Evolutionary conservation across 495 filamentous ascomycete genomes (phyloP), one percentile per base, ranked within the genome.

Genomic region (Trypethelium eluteriae): DNA sequence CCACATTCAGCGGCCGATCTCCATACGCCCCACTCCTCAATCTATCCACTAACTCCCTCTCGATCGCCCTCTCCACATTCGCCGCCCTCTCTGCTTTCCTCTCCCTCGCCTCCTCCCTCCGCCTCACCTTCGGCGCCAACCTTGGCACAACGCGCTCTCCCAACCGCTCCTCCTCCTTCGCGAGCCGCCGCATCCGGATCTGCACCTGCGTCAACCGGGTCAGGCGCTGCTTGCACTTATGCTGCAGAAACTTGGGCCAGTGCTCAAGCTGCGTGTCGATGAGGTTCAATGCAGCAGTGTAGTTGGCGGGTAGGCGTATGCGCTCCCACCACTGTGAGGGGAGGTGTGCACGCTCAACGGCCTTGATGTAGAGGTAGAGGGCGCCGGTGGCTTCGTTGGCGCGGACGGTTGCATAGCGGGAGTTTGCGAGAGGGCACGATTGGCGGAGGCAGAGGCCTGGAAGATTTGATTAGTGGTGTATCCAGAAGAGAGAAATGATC

Each of bases 321-420:
- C 90, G 89, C 76, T 98, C 94, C 94, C 94, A 98, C 79, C 92
- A 85, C 76, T 96, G 96, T 63, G 84, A 84, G 18, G 94, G 94
- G 81, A 91, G 88, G 78, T 98, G 94, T 5, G 90, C 82, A 34
- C 93, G 89, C 76, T 96, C 92, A 70, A 93, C 84, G 2, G 92
- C 96, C 80, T 97, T 98, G 83, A 97, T 95, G 84, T 96, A 98
- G 64, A 98, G 87, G 78, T 96, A 98, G 71, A 98, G 86, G 34
- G 83, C 84, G 57, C 90, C 91, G 38, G 90, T 92, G 53, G 86
- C 85, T 41, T 91, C 86, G 71, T 93, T 85, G 36, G 88, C 84
- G 67, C 95, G 90, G 67, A 98, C 85, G 16, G 94, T 98, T 53
- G 94, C 95, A 82, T 98, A 98, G 35, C 92, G 89, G 64, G 86